phyloP scores from a whole-genome alignment of 106 monocot species.

The Dendrobium catenatum region DNA sequence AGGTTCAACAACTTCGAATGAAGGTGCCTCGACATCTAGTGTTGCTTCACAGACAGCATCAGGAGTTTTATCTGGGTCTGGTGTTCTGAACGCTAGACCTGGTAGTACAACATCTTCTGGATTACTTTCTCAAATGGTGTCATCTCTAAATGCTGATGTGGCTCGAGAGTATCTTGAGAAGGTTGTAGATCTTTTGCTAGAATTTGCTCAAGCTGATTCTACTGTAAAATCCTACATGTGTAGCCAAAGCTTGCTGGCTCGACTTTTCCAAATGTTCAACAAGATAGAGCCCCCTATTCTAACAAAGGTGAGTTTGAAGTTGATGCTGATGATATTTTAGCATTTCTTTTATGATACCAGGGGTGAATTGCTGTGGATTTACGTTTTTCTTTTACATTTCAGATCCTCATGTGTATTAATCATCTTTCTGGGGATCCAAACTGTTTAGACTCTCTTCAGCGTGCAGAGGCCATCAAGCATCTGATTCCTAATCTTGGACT shows the following conservation, averaged over 20 bases:
- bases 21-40: conserved; percentile 49
- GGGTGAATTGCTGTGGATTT: not conserved
- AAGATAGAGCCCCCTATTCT: conserved; percentile 75
- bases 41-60: conserved; percentile 62
- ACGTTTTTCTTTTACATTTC: not conserved
- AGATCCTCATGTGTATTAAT: conserved; percentile 59
- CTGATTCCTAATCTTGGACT: conserved; percentile 55
- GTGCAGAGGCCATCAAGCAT: conserved; percentile 52
- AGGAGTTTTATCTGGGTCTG: conserved; percentile 64
- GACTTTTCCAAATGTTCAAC: conserved; percentile 75
- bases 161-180: conserved; percentile 76
- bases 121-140: conserved; percentile 65
- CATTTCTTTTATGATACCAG: not conserved
- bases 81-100: conserved; percentile 62
- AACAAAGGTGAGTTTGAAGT: conserved; percentile 30
- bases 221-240: conserved; percentile 70
- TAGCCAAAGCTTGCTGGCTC: conserved; percentile 56
- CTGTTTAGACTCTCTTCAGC: conserved; percentile 50
- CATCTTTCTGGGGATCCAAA: conserved; percentile 48
- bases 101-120: conserved; percentile 72
- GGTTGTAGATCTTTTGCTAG: conserved; percentile 35
- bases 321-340: not conserved
- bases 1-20: conserved; percentile 27
- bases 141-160: conserved; percentile 52
- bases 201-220: conserved; percentile 52